Evolutionary conservation across 805 yeast species (phyloP).

Genomic region (Saccharomycopsis sp.): DNA sequence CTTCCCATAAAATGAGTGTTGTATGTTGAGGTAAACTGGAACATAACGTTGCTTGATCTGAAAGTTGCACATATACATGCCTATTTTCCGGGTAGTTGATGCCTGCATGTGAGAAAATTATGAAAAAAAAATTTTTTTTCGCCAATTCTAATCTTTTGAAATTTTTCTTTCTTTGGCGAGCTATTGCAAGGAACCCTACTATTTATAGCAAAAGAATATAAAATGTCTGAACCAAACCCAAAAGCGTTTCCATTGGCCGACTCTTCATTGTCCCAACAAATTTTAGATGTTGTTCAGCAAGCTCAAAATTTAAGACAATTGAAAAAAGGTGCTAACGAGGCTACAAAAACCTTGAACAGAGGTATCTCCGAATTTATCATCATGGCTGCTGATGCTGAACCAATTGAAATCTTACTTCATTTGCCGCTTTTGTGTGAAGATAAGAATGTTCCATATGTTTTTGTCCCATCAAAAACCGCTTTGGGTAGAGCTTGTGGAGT

Average conservation of each 20-base stretch:
- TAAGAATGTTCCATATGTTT: constrained; percentile 98
- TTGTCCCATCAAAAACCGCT: constrained; percentile 97
- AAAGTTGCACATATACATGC: too few relatives aligned
- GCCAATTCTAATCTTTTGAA: background rate
- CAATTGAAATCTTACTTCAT: constrained; percentile 96
- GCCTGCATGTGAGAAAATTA: background rate
- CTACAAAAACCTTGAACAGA: constrained; percentile 98
- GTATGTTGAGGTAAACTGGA: too few relatives aligned
- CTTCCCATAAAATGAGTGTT: too few relatives aligned
- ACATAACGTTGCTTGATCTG: too few relatives aligned
- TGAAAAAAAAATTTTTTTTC: constrained; percentile 2
- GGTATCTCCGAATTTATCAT: constrained; percentile 98
- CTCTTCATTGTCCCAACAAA: constrained; percentile 90
- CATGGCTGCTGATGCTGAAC: constrained; percentile 99
- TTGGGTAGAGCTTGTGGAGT: constrained; percentile 99
- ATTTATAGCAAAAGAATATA: constrained; percentile 9
- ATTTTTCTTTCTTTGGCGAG: constrained; percentile 32
- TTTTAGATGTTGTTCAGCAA: constrained; percentile 96
- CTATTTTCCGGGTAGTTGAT: constrained; percentile 1
- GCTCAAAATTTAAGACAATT: constrained; percentile 96
- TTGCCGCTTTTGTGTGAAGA: constrained; percentile 97
- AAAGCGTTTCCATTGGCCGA: constrained; percentile 99
- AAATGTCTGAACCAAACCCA: constrained; percentile 89
- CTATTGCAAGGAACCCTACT: constrained; percentile 48
- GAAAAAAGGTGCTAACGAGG: constrained; percentile 99